A percentile compares a stretch with the other conserved stretches of the same genome.
These are phyloP conservation scores for Mycena sanguinolenta DNA, from an alignment of 768 basidiomycete genomes.

Conservation along the genomic window DNA sequence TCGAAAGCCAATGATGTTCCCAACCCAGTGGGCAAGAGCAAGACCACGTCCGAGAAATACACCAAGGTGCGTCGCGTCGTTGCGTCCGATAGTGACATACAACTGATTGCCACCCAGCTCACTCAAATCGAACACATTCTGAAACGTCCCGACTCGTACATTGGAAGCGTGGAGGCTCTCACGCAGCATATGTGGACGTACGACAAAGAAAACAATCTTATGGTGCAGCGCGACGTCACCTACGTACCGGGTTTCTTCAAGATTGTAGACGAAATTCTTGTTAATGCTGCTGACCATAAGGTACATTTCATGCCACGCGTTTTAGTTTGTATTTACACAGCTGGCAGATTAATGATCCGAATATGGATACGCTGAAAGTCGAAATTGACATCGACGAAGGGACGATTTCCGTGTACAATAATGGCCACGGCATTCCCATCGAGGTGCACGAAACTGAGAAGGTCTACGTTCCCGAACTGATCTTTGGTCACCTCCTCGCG, in stretches of 20 bases:
- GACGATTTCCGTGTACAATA: constrained; percentile 94
- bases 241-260: constrained; percentile 99
- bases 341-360: constrained; percentile 88
- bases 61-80: constrained; percentile 72
- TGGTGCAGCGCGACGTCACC: constrained; percentile 85
- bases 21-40: constrained; percentile 69
- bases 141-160: constrained; percentile 94
- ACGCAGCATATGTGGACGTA: constrained; percentile 95
- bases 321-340: neutral
- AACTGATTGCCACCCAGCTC: constrained; percentile 65
- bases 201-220: constrained; percentile 85
- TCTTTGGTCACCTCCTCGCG: constrained; percentile 95
- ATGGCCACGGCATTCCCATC: constrained; percentile 95
- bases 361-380: constrained; percentile 93
- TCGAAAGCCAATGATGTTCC: constrained; percentile 40
- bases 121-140: constrained; percentile 96
- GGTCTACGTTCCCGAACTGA: constrained; percentile 96
- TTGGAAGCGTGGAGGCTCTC: constrained; percentile 93
- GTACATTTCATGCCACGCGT: constrained; percentile 53
- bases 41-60: constrained; percentile 92
- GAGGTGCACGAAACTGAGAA: constrained; percentile 95
- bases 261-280: constrained; percentile 98
- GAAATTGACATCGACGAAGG: constrained; percentile 86
- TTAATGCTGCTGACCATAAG: constrained; percentile 99
- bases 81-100: neutral